A percentile compares a stretch with the other conserved stretches of the same genome.
Conservation (phyloP, 2,329 filamentous ascomycete species). For the Chaetomium strumarium region DNA sequence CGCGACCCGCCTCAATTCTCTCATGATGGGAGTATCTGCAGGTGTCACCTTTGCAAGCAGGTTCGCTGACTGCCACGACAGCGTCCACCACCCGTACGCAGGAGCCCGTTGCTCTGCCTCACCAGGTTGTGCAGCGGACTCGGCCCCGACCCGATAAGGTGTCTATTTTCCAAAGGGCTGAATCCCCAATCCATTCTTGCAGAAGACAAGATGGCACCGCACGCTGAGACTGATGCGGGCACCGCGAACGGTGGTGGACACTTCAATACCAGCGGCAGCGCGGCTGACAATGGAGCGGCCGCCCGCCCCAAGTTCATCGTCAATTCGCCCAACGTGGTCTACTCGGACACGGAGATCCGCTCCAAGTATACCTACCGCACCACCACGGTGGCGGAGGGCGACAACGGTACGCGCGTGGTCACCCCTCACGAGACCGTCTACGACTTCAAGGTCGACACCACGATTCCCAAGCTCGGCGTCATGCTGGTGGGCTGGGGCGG, state of each 20-base stretch:
- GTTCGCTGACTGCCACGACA: constrained; percentile 34
- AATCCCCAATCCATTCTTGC: background rate
- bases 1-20: background rate
- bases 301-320: constrained; percentile 71
- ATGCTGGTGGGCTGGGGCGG: constrained; percentile 98
- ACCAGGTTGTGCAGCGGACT: constrained; percentile 75
- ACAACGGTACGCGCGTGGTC: constrained; percentile 71
- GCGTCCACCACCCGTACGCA: constrained; percentile 93
- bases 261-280: constrained; percentile 27
- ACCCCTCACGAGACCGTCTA: constrained; percentile 84
- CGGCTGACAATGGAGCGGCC: constrained; percentile 41
- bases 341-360: constrained; percentile 81
- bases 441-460: constrained; percentile 95
- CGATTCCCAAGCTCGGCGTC: constrained; percentile 86
- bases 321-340: constrained; percentile 85
- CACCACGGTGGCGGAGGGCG: constrained; percentile 67
- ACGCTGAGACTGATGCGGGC: constrained; percentile 61
- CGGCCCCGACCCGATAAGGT: constrained; percentile 51
- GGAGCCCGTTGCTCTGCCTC: constrained; percentile 89
- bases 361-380: constrained; percentile 97
- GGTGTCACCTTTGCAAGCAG: background rate
- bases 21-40: too few species aligned
- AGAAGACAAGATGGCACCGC: constrained; percentile 73
- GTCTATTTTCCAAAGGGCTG: constrained; percentile 2
- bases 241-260: constrained; percentile 56